Evolutionary conservation across 1,284 basidiomycete species (phyloP), one percentile per base, ranked within the genome.

Genomic region (Stygiomarasmius scandens): DNA sequence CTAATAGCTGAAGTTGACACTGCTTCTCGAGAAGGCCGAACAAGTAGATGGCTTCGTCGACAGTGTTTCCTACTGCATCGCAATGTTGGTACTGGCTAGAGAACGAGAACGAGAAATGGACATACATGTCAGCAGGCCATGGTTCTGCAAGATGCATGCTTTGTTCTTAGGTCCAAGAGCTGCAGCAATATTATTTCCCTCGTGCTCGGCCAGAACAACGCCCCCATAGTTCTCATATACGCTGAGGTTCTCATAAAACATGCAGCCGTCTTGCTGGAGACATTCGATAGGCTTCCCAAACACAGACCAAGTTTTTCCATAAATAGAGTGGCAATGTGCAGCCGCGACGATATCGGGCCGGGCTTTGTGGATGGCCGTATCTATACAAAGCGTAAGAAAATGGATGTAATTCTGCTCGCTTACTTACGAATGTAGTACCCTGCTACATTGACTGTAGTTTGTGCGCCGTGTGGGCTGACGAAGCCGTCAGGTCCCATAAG

Each of bases 281-380:
- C 81, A 75, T 54, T 86, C 80, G 52, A 86, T 73, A 38, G 78
- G 77, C 44, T 78, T 74, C 11, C 85, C 85, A 8, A 88, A 75
- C 1, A 82, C 74, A n/a, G 80, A 77, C 71, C 85, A 88, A 0
- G 85, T 80, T 63, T 84, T 84, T 22, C 85, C 86, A 65, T 83
- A 75, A 22, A 82, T 70, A 3, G 80, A 82, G 67, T 89, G 86
- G 16, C 81, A 82, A 68, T 88, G 86, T 2, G 85, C 85, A 6
- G 84, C 84, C 41, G 85, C 85, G 38, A 82, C 64, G 19, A 87
- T 77, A 64, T 88, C 85, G 0, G 84, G 83, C 22, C 85, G 79
- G n/a, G 81, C 79, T 10, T 73, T 71, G 66, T 86, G 84, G 49
- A 87, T 77, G 3, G 83, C 79, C 25, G 80, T 78, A 47, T 54